These are phyloP conservation scores for Leccinum pellstonianum DNA, from an alignment of 768 basidiomycete species.

Conservation along the genomic window DNA sequence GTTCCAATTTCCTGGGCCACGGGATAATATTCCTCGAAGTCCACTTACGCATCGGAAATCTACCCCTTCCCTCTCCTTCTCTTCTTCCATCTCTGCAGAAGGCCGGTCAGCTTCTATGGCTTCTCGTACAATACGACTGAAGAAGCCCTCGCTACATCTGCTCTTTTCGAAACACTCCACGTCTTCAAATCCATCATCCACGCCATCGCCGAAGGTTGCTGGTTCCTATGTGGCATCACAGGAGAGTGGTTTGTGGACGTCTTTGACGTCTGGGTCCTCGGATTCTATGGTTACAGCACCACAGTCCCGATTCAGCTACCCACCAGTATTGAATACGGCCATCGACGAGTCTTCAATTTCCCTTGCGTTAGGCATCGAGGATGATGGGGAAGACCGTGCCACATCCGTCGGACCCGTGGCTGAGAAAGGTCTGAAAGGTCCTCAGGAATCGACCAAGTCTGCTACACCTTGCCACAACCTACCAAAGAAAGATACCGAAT, in stretches of 20 bases:
- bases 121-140: conserved; percentile 40
- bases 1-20: conserved; percentile 49
- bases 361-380: conserved; percentile 29
- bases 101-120: conserved; percentile 37
- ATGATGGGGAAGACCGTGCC: conserved; percentile 25
- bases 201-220: conserved; percentile 25
- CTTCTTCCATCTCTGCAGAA: conserved; percentile 33
- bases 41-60: conserved; percentile 38
- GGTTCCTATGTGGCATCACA: conserved; percentile 10
- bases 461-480: conserved; percentile 14
- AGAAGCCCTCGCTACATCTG: conserved; percentile 68
- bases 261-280: conserved; percentile 35
- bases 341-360: conserved; percentile 58
- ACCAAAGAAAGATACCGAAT: conserved; percentile 23
- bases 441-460: conserved; percentile 23
- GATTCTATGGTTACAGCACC: conserved; percentile 58
- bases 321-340: conserved; percentile 59
- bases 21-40: conserved; percentile 31
- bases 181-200: conserved; percentile 41
- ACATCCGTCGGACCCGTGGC: conserved; percentile 12
- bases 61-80: conserved; percentile 34
- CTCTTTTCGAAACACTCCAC: conserved; percentile 65
- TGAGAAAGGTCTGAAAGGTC: conserved; percentile 8
- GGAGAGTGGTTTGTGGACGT: conserved; percentile 24
- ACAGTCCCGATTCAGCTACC: conserved; percentile 45